Evolutionary conservation across 2,329 filamentous ascomycete species (phyloP).

Genomic region (Epichloe bromicola): DNA sequence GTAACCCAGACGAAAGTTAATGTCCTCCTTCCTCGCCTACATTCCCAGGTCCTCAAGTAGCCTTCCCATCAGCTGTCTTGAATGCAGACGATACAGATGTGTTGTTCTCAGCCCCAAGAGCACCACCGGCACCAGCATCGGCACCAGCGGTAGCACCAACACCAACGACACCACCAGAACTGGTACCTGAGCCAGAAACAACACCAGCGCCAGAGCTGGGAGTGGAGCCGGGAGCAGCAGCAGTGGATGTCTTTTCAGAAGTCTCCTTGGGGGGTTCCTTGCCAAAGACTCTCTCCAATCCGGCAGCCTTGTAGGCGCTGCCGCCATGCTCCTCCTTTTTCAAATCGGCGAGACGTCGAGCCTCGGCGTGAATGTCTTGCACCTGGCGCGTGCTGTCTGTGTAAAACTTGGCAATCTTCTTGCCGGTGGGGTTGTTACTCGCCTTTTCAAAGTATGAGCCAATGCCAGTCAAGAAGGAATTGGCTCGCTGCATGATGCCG

Average conservation of each 20-base stretch:
- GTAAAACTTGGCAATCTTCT: slow-evolving; percentile 83
- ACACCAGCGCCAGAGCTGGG: neutral
- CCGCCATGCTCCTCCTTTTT: slow-evolving; percentile 57
- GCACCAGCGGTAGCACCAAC: neutral
- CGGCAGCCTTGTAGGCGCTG: slow-evolving; percentile 45
- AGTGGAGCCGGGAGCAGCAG: slow-evolving; percentile 8
- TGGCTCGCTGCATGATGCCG: slow-evolving; percentile 63
- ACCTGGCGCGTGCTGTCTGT: slow-evolving; percentile 75
- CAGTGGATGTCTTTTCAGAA: slow-evolving; percentile 10
- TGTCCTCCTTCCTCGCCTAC: neutral
- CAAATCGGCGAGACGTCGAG: slow-evolving; percentile 72
- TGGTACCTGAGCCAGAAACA: neutral
- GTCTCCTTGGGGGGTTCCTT: slow-evolving; percentile 30
- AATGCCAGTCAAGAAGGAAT: slow-evolving; percentile 49
- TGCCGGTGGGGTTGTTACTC: slow-evolving; percentile 70
- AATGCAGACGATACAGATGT: slow-evolving; percentile 10
- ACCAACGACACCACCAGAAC: neutral
- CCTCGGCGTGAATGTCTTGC: slow-evolving; percentile 85
- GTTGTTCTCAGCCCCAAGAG: slow-evolving; percentile 6
- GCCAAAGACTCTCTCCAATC: slow-evolving; percentile 44
- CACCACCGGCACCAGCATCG: slow-evolving; percentile 1
- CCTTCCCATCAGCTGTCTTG: slow-evolving; percentile 15
- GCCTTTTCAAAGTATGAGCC: slow-evolving; percentile 93
- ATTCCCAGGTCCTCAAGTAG: neutral
- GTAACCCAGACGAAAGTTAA: neutral